Percentiles rank a stretch among this genome's conserved stretches.
These are phyloP conservation scores for Podospora australis DNA, from an alignment of 495 filamentous ascomycete genomes.

Conservation along the genomic window DNA sequence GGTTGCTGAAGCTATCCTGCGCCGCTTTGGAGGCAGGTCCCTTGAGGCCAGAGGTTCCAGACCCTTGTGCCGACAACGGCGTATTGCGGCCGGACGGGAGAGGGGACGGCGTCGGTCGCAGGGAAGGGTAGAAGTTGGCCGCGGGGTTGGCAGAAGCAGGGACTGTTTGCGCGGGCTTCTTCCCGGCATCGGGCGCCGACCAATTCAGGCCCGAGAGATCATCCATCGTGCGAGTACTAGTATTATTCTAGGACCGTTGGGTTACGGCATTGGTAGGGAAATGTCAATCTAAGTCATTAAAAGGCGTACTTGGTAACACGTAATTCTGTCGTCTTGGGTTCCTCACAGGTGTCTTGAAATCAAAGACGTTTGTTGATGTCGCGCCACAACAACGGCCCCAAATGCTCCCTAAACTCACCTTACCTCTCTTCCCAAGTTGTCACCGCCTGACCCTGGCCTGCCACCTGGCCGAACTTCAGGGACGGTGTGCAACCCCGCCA, in stretches of 20 bases:
- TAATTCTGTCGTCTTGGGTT: background rate
- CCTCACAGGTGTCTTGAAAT: no score
- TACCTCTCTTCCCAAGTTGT: no score
- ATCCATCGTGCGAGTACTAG: constrained; percentile 38
- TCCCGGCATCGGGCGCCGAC: constrained; percentile 36
- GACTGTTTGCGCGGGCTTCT: constrained; percentile 38
- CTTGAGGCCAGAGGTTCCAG: constrained; percentile 41
- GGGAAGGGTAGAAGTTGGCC: constrained; percentile 48
- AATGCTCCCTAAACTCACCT: background rate
- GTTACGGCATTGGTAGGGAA: constrained; percentile 2
- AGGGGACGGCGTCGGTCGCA: constrained; percentile 56
- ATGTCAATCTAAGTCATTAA: background rate
- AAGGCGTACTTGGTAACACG: background rate
- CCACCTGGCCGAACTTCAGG: background rate
- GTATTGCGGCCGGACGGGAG: constrained; percentile 60
- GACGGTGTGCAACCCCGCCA: background rate
- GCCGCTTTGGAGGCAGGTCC: constrained; percentile 56
- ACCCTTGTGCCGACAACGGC: constrained; percentile 53
- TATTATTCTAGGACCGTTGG: no score
- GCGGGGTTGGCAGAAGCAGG: constrained; percentile 43
- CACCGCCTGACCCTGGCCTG: no score
- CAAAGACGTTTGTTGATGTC: no score
- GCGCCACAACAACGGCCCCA: background rate
- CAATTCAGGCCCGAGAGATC: constrained; percentile 49
- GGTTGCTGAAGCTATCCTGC: constrained; percentile 81